Base-by-base conservation (phyloP, 2,329 filamentous ascomycete species). In the Epichloe glyceriae region DNA sequence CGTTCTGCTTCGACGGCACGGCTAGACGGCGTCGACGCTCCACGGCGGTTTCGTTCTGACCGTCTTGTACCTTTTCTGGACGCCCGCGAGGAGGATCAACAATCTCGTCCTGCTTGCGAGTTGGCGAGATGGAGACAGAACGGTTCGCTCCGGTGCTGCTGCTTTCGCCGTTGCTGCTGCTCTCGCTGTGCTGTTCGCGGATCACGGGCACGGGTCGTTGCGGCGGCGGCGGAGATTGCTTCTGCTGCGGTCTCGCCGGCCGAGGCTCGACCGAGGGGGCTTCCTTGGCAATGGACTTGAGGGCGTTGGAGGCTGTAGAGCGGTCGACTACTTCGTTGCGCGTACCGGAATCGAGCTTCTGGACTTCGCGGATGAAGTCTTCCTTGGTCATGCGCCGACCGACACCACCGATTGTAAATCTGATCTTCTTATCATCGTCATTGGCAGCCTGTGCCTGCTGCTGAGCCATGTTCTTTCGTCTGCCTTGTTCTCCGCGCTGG, bases 341-440 rank as follows among this genome's bases (percentile, higher is more conserved):
- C 14, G 82, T 79, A 60, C 79, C 79, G 22, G 79, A 77, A 62
- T 91, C 85, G 53, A 91, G 73, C 55, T 81, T 78, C 56, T 82
- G 79, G 61, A 93, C 82, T 61, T 88, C 81, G 45, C 76, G 72
- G 54, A 93, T 80, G 62, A 93, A 91, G 60, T 89, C 85, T 4
- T 83, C 80, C 67, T 90, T 90, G 54, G 78, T 89, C 79, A 93
- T 84, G 46, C 86, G 79, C 54, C 76, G 74, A 5, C 85, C 85
- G n/a, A 82, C 78, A 35, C 82, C 80, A 43, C 77, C 80, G 55
- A 91, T 85, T 1, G 83, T 89, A 66, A 90, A 91, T 14, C 86
- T 79, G 50, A 91, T 82, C 50, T 80, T 74, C 14, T 78, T 75
- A 56, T 90, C 86, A 52, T 90, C 85, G 2, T 78, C 74, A 2